Conservation (phyloP, 176 grass and related monocot species). For the Ampelocalamus luodianensis region DNA sequence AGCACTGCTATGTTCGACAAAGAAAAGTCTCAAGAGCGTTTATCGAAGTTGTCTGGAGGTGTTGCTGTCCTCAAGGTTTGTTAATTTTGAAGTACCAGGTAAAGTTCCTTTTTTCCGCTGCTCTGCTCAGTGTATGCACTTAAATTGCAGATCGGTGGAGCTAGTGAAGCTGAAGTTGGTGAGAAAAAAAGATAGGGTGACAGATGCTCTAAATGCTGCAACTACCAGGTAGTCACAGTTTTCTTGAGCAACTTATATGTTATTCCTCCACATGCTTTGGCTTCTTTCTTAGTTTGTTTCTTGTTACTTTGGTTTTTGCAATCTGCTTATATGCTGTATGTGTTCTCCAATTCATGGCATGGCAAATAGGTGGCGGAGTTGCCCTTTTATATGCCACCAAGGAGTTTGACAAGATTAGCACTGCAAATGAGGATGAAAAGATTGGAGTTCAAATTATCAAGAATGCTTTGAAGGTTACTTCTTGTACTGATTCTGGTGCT, state of each 20-base stretch:
- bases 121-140: conserved; percentile 13
- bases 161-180: conserved; percentile 89
- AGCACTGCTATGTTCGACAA: conserved; percentile 91
- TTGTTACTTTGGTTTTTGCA: not conserved
- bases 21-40: conserved; percentile 91
- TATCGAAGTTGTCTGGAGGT: conserved; percentile 93
- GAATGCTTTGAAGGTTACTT: conserved; percentile 85
- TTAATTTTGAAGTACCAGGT: conserved; percentile 34
- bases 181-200: conserved; percentile 96
- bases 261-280: conserved; percentile 8
- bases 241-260: conserved; percentile 7
- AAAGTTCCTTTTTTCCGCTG: conserved; percentile 13
- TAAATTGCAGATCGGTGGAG: conserved; percentile 80
- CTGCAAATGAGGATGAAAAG: conserved; percentile 77
- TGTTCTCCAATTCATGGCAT: conserved; percentile 26
- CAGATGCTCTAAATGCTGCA: conserved; percentile 89
- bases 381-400: conserved; percentile 81
- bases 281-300: not conserved
- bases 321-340: conserved; percentile 21
- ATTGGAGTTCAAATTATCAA: conserved; percentile 91
- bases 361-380: conserved; percentile 79
- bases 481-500: conserved; percentile 29
- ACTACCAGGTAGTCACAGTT: conserved; percentile 64
- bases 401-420: conserved; percentile 78
- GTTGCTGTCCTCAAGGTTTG: conserved; percentile 87